A percentile compares a stretch with the other conserved stretches of the same genome.
phyloP scores from a whole-genome alignment of 441 rosid species.

The Erodium moschatum region DNA sequence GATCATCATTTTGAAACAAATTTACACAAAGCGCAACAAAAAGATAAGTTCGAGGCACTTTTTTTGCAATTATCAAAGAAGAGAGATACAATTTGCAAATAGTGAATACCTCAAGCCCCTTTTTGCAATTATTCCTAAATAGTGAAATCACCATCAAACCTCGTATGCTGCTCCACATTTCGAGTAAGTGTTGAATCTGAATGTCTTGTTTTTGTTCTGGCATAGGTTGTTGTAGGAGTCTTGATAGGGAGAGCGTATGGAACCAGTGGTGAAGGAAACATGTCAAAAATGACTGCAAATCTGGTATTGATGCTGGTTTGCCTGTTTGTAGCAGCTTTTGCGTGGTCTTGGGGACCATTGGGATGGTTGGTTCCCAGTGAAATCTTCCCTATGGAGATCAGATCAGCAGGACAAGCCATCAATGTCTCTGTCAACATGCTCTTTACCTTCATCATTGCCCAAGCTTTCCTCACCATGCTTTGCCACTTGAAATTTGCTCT shows the following conservation, averaged over 20 bases:
- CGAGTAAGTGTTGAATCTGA: too few species aligned
- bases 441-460: conserved; percentile 67
- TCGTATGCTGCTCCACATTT: too few species aligned
- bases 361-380: conserved; percentile 90
- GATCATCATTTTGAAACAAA: too few species aligned
- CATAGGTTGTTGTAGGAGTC: conserved; percentile 48
- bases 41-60: too few species aligned
- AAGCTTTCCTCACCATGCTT: conserved; percentile 56
- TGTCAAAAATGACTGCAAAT: conserved; percentile 69
- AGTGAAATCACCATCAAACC: too few species aligned
- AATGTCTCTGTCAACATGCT: conserved; percentile 80
- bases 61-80: too few species aligned
- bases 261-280: conserved; percentile 43
- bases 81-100: too few species aligned
- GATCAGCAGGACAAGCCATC: conserved; percentile 80
- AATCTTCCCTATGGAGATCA: conserved; percentile 75
- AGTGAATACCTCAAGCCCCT: too few species aligned
- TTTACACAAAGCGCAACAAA: too few species aligned
- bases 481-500: conserved; percentile 81
- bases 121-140: too few species aligned
- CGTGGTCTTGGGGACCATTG: conserved; percentile 94
- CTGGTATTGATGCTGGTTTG: conserved; percentile 78
- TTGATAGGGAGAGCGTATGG: conserved; percentile 75
- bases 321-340: conserved; percentile 66
- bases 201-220: neutral